Percentiles rank a stretch among this genome's conserved stretches.
These are phyloP conservation scores for Xylariaceae sp. DNA, from an alignment of 2,329 filamentous ascomycete species.

Conservation along the genomic window DNA sequence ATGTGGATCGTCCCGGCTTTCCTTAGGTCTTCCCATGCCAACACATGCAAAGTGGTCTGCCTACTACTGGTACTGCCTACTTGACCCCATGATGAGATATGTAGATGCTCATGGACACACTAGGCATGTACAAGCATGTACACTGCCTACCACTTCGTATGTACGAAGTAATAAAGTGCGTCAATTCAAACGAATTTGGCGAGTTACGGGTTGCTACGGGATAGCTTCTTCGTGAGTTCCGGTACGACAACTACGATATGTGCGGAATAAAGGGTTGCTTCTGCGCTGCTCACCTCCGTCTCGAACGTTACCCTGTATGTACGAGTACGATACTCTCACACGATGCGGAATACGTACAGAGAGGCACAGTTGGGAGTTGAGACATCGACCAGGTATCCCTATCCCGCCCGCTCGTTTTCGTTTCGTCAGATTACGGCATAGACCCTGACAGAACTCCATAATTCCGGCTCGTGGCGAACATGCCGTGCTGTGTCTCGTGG, in stretches of 20 bases:
- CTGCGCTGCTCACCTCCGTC: background rate
- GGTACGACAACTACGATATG: background rate
- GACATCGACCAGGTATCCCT: background rate
- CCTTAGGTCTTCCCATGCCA: background rate
- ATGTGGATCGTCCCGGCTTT: background rate
- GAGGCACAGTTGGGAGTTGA: background rate
- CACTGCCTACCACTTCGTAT: background rate
- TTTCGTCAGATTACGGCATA: constrained; percentile 1
- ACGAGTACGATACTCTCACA: background rate
- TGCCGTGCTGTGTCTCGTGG: constrained; percentile 1
- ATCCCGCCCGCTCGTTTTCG: background rate
- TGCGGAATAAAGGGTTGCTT: background rate
- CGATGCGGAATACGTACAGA: constrained; percentile 8
- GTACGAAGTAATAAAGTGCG: background rate
- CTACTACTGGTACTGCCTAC: background rate
- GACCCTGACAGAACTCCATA: background rate
- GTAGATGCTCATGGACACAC: no score
- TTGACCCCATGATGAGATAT: background rate
- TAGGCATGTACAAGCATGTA: no score
- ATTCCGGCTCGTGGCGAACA: constrained; percentile 6
- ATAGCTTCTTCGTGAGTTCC: no score
- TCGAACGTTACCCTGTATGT: background rate
- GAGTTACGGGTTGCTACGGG: background rate
- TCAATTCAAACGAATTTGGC: background rate
- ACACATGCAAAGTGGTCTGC: background rate